phyloP scores from a whole-genome alignment of 305 asterid species.

The Ruellia speciosa region DNA sequence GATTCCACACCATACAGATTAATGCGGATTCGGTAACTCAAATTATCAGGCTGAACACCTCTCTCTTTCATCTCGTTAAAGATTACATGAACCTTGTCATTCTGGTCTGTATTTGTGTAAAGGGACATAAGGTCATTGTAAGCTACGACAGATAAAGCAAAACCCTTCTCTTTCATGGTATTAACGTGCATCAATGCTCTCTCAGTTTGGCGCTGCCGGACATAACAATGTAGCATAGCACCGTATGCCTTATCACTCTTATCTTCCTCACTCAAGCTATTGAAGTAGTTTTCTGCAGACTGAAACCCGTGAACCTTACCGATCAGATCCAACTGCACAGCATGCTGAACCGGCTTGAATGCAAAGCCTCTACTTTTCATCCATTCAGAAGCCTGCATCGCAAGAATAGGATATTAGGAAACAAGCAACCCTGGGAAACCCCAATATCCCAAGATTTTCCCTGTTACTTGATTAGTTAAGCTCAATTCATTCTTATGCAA shows the following conservation, averaged over 20 bases:
- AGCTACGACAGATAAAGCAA: constrained; percentile 41
- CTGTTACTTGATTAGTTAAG: neutral
- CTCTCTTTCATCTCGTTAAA: constrained; percentile 43
- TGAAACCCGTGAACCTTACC: constrained; percentile 62
- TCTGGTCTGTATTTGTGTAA: constrained; percentile 34
- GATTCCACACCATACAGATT: constrained; percentile 56
- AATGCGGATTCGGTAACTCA: constrained; percentile 72
- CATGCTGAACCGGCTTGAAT: constrained; percentile 60
- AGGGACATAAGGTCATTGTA: constrained; percentile 70
- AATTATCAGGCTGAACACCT: constrained; percentile 50
- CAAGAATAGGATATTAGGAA: constrained; percentile 11
- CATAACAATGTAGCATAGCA: constrained; percentile 81
- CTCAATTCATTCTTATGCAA: neutral
- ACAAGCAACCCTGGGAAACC: neutral
- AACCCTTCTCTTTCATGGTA: constrained; percentile 53
- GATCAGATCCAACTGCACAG: constrained; percentile 67
- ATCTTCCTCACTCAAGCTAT: constrained; percentile 46
- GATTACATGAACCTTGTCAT: constrained; percentile 42
- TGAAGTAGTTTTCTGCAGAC: constrained; percentile 62
- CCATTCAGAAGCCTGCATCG: constrained; percentile 63
- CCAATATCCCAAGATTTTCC: neutral
- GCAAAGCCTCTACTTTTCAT: constrained; percentile 36
- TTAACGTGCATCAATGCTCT: constrained; percentile 45
- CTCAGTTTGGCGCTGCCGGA: constrained; percentile 43
- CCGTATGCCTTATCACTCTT: constrained; percentile 58